Conservation (phyloP, 768 basidiomycete genomes). For the Lactifluus volemus region DNA sequence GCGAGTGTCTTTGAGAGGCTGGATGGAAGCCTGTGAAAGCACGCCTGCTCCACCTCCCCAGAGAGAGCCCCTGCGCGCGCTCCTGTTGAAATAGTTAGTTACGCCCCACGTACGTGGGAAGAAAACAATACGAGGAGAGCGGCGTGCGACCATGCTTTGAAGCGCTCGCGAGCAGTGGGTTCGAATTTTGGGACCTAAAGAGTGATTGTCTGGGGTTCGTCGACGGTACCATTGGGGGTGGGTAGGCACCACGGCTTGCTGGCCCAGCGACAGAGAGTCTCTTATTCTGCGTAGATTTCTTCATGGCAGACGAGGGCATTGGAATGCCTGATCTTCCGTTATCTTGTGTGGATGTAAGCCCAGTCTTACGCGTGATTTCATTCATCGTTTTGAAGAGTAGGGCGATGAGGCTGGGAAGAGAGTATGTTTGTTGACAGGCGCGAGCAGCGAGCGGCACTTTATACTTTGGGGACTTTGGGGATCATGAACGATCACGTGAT, state of each 20-base stretch:
- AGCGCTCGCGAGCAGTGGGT: constrained; percentile 61
- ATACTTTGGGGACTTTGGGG: no score
- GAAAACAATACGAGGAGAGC: constrained; percentile 47
- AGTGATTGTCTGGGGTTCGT: constrained; percentile 62
- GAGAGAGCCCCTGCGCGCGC: constrained; percentile 66
- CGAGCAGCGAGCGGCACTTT: no score
- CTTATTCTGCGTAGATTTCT: constrained; percentile 51
- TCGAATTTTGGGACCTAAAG: constrained; percentile 58
- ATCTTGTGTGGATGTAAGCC: constrained; percentile 2
- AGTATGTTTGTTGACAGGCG: not conserved
- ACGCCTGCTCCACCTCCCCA: constrained; percentile 50
- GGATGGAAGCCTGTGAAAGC: constrained; percentile 43
- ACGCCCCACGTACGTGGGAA: constrained; percentile 1
- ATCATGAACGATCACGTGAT: constrained; percentile 5
- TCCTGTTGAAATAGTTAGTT: constrained; percentile 32
- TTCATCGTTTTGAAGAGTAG: not conserved
- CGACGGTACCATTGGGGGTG: constrained; percentile 26
- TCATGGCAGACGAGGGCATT: constrained; percentile 51
- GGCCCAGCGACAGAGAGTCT: constrained; percentile 72
- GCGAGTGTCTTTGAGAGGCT: constrained; percentile 61
- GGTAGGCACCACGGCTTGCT: constrained; percentile 50
- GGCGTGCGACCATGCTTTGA: constrained; percentile 71
- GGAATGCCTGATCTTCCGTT: constrained; percentile 59
- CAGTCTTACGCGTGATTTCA: constrained; percentile 1
- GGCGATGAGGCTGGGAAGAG: not conserved